Evolutionary conservation across 139 green algal genomes (phyloP).

Genomic region (Edaphochlamys debaryana): DNA sequence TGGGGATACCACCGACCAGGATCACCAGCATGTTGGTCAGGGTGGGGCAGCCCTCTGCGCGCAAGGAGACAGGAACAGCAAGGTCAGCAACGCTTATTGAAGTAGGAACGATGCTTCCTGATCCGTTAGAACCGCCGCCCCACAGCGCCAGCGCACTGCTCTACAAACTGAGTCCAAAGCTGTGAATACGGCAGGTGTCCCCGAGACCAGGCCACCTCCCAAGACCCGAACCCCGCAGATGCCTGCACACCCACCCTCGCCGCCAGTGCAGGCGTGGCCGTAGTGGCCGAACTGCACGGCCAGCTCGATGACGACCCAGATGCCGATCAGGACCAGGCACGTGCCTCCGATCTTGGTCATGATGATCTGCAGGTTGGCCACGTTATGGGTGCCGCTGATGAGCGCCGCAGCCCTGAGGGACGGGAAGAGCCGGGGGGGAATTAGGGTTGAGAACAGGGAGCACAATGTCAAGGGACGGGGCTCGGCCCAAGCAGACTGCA

Average conservation of each 20-base stretch:
- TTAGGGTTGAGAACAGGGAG: no score
- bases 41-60: slow-evolving; percentile 78
- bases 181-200: no score
- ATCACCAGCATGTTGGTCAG: slow-evolving; percentile 92
- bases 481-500: no score
- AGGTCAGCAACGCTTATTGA: neutral
- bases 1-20: slow-evolving; percentile 92
- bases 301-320: slow-evolving; percentile 84
- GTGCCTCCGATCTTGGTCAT: slow-evolving; percentile 87
- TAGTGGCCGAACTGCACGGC: slow-evolving; percentile 82
- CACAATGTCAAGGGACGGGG: no score
- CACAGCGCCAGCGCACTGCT: no score
- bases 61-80: no score
- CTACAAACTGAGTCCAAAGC: no score
- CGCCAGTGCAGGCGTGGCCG: slow-evolving; percentile 66
- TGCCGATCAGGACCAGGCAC: slow-evolving; percentile 84
- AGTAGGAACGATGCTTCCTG: no score
- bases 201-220: no score
- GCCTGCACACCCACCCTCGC: slow-evolving; percentile 77
- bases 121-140: no score
- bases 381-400: slow-evolving; percentile 78
- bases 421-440: neutral
- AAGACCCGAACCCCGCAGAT: no score
- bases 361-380: slow-evolving; percentile 88
- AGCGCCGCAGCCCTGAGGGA: slow-evolving; percentile 77